phyloP scores from a whole-genome alignment of 345 rosid species.

The Erysimum cheiranthoides region DNA sequence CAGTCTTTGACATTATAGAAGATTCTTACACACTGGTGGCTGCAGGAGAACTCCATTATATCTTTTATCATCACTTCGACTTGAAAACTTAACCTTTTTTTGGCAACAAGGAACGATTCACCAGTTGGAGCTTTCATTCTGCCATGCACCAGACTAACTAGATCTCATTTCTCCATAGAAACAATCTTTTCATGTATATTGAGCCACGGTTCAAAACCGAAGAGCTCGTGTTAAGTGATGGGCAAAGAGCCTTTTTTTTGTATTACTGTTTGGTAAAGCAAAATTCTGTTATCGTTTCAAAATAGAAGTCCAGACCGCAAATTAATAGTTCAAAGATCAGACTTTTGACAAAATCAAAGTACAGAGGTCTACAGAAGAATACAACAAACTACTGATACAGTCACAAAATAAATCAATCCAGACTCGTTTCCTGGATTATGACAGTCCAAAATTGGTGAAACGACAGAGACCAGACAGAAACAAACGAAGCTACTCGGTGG shows the following conservation, averaged over 20 bases:
- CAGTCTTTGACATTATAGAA: slow-evolving; percentile 63
- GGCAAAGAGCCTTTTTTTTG: neutral
- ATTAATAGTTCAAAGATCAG: neutral
- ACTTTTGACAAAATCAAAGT: neutral
- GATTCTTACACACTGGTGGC: slow-evolving; percentile 36
- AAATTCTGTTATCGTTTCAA: slow-evolving; percentile 13
- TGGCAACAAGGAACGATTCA: slow-evolving; percentile 4
- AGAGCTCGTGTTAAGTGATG: slow-evolving; percentile 31
- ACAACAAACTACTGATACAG: slow-evolving; percentile 33
- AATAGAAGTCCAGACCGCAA: neutral
- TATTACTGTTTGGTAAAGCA: neutral
- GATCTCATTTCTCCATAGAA: slow-evolving; percentile 8
- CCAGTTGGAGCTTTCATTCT: slow-evolving; percentile 20
- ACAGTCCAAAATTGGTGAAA: slow-evolving; percentile 16
- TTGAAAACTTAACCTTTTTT: neutral
- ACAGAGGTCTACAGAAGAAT: slow-evolving; percentile 7
- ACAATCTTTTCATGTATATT: slow-evolving; percentile 29
- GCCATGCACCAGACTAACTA: slow-evolving; percentile 30
- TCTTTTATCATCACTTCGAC: neutral
- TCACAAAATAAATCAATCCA: neutral
- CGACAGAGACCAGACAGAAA: neutral
- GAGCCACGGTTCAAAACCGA: slow-evolving; percentile 45
- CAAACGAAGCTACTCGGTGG: slow-evolving; percentile 13
- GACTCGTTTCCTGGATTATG: neutral
- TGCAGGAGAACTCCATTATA: slow-evolving; percentile 6